These are phyloP conservation scores for Lophium mytilinum DNA, from an alignment of 495 filamentous ascomycete species.

Conservation along the genomic window DNA sequence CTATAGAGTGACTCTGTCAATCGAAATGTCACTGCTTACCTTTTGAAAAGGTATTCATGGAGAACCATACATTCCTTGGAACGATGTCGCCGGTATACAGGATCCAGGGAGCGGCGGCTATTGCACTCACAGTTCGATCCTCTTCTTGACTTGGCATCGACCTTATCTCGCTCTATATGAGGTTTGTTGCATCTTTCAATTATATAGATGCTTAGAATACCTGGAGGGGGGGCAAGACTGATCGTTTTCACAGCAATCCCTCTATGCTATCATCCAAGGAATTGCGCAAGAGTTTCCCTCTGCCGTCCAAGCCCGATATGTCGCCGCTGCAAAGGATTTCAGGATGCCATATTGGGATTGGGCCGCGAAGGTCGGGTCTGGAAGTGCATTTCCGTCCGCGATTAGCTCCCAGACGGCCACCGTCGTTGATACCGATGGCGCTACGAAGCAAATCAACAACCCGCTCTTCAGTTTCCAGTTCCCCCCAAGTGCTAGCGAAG, in stretches of 20 bases:
- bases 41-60: conserved; percentile 11
- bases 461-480: conserved; percentile 10
- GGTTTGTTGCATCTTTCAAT: background rate
- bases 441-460: conserved; percentile 8
- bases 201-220: background rate
- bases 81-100: conserved; percentile 1
- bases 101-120: conserved; percentile 4
- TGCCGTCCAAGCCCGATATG: conserved; percentile 1
- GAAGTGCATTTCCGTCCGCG: conserved; percentile 3
- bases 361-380: conserved; percentile 1
- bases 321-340: conserved; percentile 10
- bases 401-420: conserved; percentile 4
- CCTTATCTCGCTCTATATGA: conserved; percentile 9
- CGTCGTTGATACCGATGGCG: conserved; percentile 7
- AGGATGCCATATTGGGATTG: conserved; percentile 18
- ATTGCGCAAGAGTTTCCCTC: conserved; percentile 3
- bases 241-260: conserved; percentile 6
- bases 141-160: conserved; percentile 15
- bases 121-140: conserved; percentile 8
- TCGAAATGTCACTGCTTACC: background rate
- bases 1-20: background rate
- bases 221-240: background rate
- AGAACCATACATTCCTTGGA: conserved; percentile 8
- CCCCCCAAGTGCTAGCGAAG: background rate
- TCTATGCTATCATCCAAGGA: conserved; percentile 7